Conservation (phyloP, 495 filamentous ascomycete genomes). For the Cudoniella acicularis region DNA sequence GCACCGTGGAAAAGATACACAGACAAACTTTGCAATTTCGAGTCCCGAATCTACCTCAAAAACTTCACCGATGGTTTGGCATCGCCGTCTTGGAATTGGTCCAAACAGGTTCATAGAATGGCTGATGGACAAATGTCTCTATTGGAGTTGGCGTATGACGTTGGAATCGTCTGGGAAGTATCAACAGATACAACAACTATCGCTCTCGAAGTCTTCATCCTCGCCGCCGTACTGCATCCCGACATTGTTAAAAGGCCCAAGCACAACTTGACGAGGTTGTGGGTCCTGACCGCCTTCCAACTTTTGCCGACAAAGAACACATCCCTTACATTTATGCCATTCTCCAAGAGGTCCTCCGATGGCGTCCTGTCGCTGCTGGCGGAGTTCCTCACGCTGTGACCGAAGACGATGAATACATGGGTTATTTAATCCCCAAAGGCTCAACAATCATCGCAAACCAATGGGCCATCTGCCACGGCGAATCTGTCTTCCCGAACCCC, state of each 20-base stretch:
- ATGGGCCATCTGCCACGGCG: constrained; percentile 22
- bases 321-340: constrained; percentile 43
- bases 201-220: not conserved
- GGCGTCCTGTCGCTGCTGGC: constrained; percentile 40
- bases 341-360: constrained; percentile 47
- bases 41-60: not conserved
- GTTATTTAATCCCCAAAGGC: constrained; percentile 47
- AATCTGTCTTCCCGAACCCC: constrained; percentile 17
- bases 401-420: constrained; percentile 43
- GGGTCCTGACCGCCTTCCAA: constrained; percentile 44
- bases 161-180: not conserved
- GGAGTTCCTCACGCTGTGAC: constrained; percentile 39
- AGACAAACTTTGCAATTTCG: constrained; percentile 4
- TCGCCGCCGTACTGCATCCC: not conserved
- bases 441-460: constrained; percentile 36
- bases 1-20: constrained; percentile 6
- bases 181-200: constrained; percentile 2
- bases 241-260: constrained; percentile 25
- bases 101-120: not conserved
- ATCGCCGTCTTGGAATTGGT: not conserved
- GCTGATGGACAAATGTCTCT: not conserved
- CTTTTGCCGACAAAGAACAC: constrained; percentile 38
- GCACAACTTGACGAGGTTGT: constrained; percentile 52
- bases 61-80: constrained; percentile 1
- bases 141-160: not conserved